Percentiles rank a stretch among this genome's conserved stretches.
phyloP scores from a whole-genome alignment of 495 filamentous ascomycete species.

The Hypoxylon perforatum region DNA sequence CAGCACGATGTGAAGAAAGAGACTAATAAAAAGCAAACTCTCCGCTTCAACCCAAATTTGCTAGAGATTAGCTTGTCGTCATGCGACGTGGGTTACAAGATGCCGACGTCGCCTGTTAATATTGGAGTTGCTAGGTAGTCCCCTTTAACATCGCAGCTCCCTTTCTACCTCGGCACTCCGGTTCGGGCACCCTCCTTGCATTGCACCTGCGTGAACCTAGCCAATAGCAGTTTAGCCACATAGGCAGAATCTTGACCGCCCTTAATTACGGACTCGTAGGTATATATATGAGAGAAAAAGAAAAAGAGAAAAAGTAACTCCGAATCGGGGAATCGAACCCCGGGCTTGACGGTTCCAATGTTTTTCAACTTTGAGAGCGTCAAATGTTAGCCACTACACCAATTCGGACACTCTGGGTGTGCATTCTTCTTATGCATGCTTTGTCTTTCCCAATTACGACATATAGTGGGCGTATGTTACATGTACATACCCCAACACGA shows the following conservation, averaged over 20 bases:
- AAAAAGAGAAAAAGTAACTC: conserved; percentile 18
- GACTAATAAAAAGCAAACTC: background rate
- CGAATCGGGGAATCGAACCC: conserved; percentile 55
- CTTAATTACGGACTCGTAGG: background rate
- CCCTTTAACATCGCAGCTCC: conserved; percentile 5
- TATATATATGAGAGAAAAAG: background rate
- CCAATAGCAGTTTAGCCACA: conserved; percentile 25
- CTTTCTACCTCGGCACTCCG: conserved; percentile 43
- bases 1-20: background rate
- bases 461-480: too few relatives aligned
- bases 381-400: conserved; percentile 53
- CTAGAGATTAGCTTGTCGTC: background rate
- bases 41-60: background rate
- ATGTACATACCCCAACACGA: too few relatives aligned
- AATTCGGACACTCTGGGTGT: conserved; percentile 41
- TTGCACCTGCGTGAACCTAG: conserved; percentile 1
- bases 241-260: conserved; percentile 24
- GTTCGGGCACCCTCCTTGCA: conserved; percentile 15
- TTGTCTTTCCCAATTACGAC: too few relatives aligned
- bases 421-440: too few relatives aligned
- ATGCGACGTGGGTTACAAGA: conserved; percentile 3
- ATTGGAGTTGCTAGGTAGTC: conserved; percentile 6
- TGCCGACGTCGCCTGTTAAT: conserved; percentile 14
- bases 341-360: conserved; percentile 47
- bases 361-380: conserved; percentile 41